Conservation (phyloP, 2,329 filamentous ascomycete species). For the Trichothecium sympodiale region DNA sequence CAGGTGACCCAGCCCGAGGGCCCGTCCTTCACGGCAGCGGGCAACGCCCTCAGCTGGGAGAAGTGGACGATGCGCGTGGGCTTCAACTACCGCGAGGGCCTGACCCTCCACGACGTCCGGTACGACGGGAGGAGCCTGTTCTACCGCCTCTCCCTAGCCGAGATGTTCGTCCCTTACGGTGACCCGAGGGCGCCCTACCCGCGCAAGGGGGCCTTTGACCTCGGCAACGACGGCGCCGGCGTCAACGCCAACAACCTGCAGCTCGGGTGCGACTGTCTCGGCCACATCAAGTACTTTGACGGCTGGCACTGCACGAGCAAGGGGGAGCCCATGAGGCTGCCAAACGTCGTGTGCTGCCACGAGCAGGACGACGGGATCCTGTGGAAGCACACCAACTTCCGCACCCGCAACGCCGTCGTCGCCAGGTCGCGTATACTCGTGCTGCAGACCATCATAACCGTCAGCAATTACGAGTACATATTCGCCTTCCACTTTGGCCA, state of each 20-base stretch:
- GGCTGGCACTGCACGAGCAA: slow-evolving; percentile 18
- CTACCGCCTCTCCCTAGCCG: slow-evolving; percentile 51
- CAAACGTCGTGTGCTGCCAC: slow-evolving; percentile 24
- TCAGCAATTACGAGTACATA: slow-evolving; percentile 50
- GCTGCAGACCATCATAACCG: slow-evolving; percentile 50
- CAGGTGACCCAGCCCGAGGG: slow-evolving; percentile 18
- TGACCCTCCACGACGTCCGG: slow-evolving; percentile 53
- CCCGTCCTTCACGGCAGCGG: slow-evolving; percentile 27
- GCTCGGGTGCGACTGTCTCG: slow-evolving; percentile 55
- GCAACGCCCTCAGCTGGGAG: slow-evolving; percentile 39
- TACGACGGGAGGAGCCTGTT: slow-evolving; percentile 54
- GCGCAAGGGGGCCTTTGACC: slow-evolving; percentile 57
- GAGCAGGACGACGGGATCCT: slow-evolving; percentile 38
- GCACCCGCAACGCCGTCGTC: slow-evolving; percentile 43
- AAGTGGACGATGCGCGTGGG: slow-evolving; percentile 57
- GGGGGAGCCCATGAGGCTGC: slow-evolving; percentile 18
- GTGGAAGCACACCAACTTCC: slow-evolving; percentile 53
- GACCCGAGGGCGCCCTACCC: slow-evolving; percentile 52
- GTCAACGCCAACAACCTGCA: slow-evolving; percentile 54
- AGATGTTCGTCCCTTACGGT: slow-evolving; percentile 59
- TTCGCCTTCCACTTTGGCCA: slow-evolving; percentile 36
- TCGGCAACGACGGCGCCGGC: slow-evolving; percentile 55
- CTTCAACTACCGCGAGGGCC: slow-evolving; percentile 57
- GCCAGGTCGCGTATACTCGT: slow-evolving; percentile 45
- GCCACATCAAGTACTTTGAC: slow-evolving; percentile 38